Base-by-base conservation (phyloP, 2,329 filamentous ascomycete species). In the Fusarium oxysporum region DNA sequence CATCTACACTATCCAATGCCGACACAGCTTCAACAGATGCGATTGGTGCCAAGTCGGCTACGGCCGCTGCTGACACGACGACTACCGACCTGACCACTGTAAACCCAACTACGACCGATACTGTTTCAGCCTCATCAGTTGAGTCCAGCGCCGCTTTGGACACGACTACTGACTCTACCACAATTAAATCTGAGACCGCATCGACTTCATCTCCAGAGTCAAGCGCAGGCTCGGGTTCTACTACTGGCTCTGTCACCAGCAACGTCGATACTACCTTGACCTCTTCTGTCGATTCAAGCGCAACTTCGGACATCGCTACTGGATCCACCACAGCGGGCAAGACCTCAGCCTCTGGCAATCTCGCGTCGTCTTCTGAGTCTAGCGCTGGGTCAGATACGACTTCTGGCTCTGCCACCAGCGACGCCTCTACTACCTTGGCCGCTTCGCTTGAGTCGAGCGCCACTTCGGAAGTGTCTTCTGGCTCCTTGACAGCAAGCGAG, bases 241-340 rank as follows among this genome's bases (percentile, higher is more conserved):
- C 48, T 4, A 25, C 5, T 21, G n/a, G 32, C 0, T 11, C n/a
- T 5, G 8, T 3, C 10, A n/a, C 5, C 14, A 48, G 21, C 21
- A 1, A n/a, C 14, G 14, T 9, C 2, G 10, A 13, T 3, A 13
- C 14, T 12, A 17, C 21, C 10, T n/a, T 12, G 10, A 9, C 45
- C 45, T 3, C n/a, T 25, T 51, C n/a, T 11, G 5, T 25, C 4
- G 32, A 37, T 13, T 37, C 23, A 25, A 53, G 17, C 17, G 23
- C 9, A 37, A 37, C 32, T 25, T 33, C 3, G 5, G 21, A 3
- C 14, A 23, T 23, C 28, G 10, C 28, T 17, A 6, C 21, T 50
- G 21, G 28, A 3, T 1, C 28, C 8, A 9, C 21, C 21, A 48
- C 21, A 16, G 12, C 16, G 9, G 14, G 16, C 25, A n/a, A 60